Conservation (phyloP, 306 rosid genomes). For the Hippophae gyantsensis region DNA sequence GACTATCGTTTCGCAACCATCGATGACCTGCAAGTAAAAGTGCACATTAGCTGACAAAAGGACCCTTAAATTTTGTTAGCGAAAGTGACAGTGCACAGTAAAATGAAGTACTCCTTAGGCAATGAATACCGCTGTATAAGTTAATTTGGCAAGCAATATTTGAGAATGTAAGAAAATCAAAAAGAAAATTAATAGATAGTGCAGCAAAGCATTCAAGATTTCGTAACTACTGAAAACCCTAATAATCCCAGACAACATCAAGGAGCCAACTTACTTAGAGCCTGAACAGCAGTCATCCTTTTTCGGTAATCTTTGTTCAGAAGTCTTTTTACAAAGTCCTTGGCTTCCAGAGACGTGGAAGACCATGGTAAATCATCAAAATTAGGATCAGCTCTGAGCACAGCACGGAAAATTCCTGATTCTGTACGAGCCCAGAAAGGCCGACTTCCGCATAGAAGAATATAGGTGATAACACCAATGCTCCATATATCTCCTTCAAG, state of each 20-base stretch:
- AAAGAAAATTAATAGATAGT: too few species aligned
- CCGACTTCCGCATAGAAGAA: conserved; percentile 84
- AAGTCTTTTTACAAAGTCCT: conserved; percentile 91
- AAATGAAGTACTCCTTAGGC: not conserved
- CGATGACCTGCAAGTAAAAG: conserved; percentile 72
- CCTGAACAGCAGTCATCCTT: conserved; percentile 94
- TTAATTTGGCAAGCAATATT: too few species aligned
- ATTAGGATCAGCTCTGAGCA: conserved; percentile 87
- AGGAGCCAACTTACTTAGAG: conserved; percentile 57
- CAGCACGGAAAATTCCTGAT: conserved; percentile 92
- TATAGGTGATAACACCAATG: conserved; percentile 81
- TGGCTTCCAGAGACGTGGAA: conserved; percentile 64
- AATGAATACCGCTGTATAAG: not conserved
- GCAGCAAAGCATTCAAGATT: too few species aligned
- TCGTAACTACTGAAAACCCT: too few species aligned
- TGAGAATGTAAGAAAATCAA: too few species aligned
- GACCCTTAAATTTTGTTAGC: not conserved
- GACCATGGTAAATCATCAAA: conserved; percentile 93
- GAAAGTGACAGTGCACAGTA: not conserved
- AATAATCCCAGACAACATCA: not conserved
- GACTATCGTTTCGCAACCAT: conserved; percentile 68
- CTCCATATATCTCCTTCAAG: conserved; percentile 97
- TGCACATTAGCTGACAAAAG: conserved; percentile 15
- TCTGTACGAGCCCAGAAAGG: conserved; percentile 97
- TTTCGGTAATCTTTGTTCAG: conserved; percentile 92